A percentile compares a stretch with the other conserved stretches of the same genome.
Evolutionary conservation across 495 filamentous ascomycete species (phyloP).

Genomic region (Tuber umbilicatum): DNA sequence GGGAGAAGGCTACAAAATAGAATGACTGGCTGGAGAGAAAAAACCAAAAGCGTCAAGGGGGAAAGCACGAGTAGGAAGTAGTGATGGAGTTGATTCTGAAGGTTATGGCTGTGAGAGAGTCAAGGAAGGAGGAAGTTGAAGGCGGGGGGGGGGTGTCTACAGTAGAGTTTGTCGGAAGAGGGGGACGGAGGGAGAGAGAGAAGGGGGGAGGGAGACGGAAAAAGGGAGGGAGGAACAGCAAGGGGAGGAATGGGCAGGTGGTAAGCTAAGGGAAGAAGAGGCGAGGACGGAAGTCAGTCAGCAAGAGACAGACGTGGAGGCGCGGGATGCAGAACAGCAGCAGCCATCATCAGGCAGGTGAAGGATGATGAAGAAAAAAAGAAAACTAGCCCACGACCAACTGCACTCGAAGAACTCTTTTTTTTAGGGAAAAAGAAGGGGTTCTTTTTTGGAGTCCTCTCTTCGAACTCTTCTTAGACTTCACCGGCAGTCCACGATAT

Average conservation of each 20-base stretch:
- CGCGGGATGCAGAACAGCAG: neutral
- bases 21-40: neutral
- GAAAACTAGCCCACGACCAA: neutral
- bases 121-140: slow-evolving; percentile 5
- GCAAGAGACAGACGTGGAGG: neutral
- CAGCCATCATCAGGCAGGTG: neutral
- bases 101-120: slow-evolving; percentile 16
- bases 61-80: slow-evolving; percentile 1
- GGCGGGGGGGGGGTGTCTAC: slow-evolving; percentile 11
- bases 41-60: neutral
- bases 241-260: neutral
- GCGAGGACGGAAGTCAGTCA: neutral
- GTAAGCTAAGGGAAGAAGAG: neutral
- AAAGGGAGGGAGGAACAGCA: slow-evolving; percentile 5
- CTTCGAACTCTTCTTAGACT: neutral
- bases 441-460: too few species aligned
- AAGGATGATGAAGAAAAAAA: neutral
- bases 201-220: slow-evolving; percentile 5
- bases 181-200: neutral
- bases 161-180: slow-evolving; percentile 8
- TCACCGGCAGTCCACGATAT: neutral
- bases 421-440: neutral
- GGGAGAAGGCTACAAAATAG: slow-evolving; percentile 9
- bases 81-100: slow-evolving; percentile 17
- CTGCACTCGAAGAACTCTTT: neutral